These are phyloP conservation scores for Xylaria polymorpha DNA, from an alignment of 2,329 filamentous ascomycete genomes.

Conservation along the genomic window DNA sequence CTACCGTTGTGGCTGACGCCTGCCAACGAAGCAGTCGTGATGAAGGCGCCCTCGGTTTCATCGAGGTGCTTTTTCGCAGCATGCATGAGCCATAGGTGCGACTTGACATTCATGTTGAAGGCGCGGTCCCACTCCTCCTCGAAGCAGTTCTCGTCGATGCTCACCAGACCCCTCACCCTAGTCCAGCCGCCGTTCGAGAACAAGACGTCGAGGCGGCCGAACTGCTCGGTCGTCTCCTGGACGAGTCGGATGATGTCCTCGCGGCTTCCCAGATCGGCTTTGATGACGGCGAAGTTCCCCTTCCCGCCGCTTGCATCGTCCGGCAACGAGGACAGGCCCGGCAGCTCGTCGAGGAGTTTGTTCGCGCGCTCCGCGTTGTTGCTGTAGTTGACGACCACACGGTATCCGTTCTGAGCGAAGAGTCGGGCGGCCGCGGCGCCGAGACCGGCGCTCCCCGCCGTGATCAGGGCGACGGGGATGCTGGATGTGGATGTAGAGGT, in stretches of 20 bases:
- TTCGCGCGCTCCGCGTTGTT: conserved; percentile 70
- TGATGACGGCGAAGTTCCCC: conserved; percentile 61
- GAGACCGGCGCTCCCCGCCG: conserved; percentile 71
- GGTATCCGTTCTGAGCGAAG: conserved; percentile 75
- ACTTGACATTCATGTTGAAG: conserved; percentile 72
- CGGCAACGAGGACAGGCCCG: conserved; percentile 55
- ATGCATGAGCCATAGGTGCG: conserved; percentile 69
- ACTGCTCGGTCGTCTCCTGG: conserved; percentile 65
- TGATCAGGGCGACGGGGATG: conserved; percentile 58
- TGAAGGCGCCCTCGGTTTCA: conserved; percentile 68
- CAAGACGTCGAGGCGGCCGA: conserved; percentile 80
- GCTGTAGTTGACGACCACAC: conserved; percentile 80
- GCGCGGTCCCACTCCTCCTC: conserved; percentile 70
- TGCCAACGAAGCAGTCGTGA: conserved; percentile 72
- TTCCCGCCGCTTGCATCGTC: background rate
- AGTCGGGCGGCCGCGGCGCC: conserved; percentile 75
- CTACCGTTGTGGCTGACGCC: conserved; percentile 73
- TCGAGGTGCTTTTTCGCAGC: conserved; percentile 66
- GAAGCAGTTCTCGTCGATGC: conserved; percentile 63
- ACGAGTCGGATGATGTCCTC: conserved; percentile 70
- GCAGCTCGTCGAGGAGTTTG: conserved; percentile 66
- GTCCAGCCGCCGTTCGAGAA: conserved; percentile 79
- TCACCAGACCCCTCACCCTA: conserved; percentile 55
- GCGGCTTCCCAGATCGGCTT: conserved; percentile 73
- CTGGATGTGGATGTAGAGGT: conserved; percentile 43